Evolutionary conservation across 1,284 basidiomycete genomes (phyloP).

Genomic region (Chalciporus sp.): DNA sequence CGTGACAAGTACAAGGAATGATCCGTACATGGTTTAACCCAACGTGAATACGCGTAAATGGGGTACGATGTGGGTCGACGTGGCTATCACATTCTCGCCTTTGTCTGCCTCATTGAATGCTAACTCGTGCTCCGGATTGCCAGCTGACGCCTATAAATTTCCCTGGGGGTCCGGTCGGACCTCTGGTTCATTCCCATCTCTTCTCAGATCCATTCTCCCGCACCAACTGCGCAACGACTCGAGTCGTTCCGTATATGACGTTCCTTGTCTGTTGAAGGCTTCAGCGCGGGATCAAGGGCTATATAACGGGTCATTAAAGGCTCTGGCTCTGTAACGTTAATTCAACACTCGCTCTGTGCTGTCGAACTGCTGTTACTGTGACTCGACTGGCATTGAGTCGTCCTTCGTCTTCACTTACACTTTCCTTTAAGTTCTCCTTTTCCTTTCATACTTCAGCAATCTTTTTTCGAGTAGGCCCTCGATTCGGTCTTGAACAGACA

Average conservation of each 20-base stretch:
- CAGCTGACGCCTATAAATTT: background rate
- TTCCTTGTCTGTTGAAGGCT: conserved; percentile 2
- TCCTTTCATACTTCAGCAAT: background rate
- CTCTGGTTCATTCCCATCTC: no score
- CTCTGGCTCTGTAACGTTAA: background rate
- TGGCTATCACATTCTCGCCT: background rate
- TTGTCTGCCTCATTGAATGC: conserved; percentile 3
- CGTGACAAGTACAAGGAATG: conserved; percentile 8
- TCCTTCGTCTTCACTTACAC: no score
- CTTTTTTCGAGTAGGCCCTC: conserved; percentile 6
- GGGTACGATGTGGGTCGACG: background rate
- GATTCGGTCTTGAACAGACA: background rate
- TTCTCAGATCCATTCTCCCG: background rate
- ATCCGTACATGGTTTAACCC: background rate
- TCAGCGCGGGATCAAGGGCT: background rate
- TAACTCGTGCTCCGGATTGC: background rate
- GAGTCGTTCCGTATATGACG: conserved; percentile 12
- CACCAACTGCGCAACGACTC: background rate
- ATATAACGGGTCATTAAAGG: conserved; percentile 1
- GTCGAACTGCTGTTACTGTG: background rate
- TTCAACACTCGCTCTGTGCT: background rate
- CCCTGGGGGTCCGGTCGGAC: background rate
- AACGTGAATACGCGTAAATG: background rate
- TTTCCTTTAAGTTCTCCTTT: no score
- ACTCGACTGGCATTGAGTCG: no score